Conservation (phyloP, 208 protist genomes). For the Angomonas deanei region DNA sequence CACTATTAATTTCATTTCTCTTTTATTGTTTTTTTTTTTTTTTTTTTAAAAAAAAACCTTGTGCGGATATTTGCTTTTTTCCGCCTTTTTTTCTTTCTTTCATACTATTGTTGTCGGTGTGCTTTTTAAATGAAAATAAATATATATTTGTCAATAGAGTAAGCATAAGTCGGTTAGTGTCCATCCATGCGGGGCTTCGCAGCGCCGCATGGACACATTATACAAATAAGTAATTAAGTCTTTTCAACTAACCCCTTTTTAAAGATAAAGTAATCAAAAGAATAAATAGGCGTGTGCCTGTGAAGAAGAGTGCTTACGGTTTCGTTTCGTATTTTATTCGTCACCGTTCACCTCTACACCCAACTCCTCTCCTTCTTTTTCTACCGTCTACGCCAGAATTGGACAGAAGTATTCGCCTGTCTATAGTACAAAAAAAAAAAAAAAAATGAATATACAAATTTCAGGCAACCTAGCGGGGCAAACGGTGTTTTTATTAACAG, state of each 20-base stretch:
- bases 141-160: constrained; percentile 7
- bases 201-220: too few species aligned
- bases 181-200: too few species aligned
- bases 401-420: background rate
- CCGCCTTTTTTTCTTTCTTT: constrained; percentile 11
- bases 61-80: constrained; percentile 7
- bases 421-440: constrained; percentile 7
- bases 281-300: too few species aligned
- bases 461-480: constrained; percentile 57
- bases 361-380: constrained; percentile 10
- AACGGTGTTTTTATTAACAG: constrained; percentile 66
- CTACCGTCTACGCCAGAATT: background rate
- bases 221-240: too few species aligned
- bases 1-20: background rate
- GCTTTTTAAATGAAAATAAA: constrained; percentile 5
- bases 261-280: background rate
- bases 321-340: constrained; percentile 9
- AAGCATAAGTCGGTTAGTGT: too few species aligned
- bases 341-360: constrained; percentile 6
- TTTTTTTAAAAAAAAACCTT: background rate
- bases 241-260: too few species aligned
- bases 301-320: too few species aligned
- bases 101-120: background rate
- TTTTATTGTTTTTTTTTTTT: constrained; percentile 3
- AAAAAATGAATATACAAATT: constrained; percentile 70